These are phyloP conservation scores for Catharanthus roseus DNA, from an alignment of 257 asterid genomes.

Conservation along the genomic window DNA sequence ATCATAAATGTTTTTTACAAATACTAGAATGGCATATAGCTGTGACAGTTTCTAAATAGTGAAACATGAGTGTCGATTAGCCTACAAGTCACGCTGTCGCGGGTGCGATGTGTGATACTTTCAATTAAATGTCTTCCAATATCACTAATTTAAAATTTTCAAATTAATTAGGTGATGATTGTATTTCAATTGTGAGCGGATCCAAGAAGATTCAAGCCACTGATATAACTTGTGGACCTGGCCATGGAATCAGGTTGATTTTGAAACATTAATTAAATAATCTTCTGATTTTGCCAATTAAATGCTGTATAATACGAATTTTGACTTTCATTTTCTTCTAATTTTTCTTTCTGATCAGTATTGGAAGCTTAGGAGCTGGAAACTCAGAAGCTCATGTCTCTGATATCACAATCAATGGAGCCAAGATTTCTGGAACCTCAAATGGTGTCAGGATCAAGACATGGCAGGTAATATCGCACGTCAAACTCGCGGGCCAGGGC, in stretches of 20 bases:
- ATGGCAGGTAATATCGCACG: constrained; percentile 78
- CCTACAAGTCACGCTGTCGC: no score
- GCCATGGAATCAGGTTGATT: constrained; percentile 84
- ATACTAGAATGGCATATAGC: no score
- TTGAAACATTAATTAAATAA: background rate
- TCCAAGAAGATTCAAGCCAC: constrained; percentile 41
- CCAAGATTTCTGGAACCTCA: constrained; percentile 54
- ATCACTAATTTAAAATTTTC: background rate
- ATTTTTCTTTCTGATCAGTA: constrained; percentile 11
- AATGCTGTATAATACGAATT: no score
- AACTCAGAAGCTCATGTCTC: constrained; percentile 60
- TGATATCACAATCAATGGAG: constrained; percentile 53
- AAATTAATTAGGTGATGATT: constrained; percentile 93
- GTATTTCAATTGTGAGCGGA: constrained; percentile 71
- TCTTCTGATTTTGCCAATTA: no score
- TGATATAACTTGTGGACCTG: constrained; percentile 73
- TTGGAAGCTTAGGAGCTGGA: constrained; percentile 75
- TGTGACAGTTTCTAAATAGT: no score
- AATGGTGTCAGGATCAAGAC: constrained; percentile 93
- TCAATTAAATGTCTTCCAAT: no score
- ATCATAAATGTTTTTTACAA: no score
- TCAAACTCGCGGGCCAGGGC: no score
- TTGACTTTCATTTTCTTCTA: background rate
- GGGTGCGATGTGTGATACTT: no score
- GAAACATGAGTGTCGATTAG: no score